Percentiles rank a stretch among this genome's conserved stretches.
These are phyloP conservation scores for Glycine tomentella DNA, from an alignment of 306 rosid genomes.

Conservation along the genomic window DNA sequence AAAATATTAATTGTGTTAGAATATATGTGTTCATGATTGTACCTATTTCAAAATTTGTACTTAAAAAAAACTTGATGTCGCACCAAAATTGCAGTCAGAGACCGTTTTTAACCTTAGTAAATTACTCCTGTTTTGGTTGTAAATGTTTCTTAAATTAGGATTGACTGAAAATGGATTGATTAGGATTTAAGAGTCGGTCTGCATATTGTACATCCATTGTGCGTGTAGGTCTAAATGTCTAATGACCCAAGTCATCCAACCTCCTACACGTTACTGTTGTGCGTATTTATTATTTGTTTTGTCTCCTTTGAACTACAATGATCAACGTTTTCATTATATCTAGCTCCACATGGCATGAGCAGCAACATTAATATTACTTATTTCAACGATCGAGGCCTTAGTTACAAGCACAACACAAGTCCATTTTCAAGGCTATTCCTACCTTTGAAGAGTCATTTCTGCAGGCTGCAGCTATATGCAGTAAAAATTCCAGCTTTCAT, in stretches of 20 bases:
- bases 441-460: conserved; percentile 36
- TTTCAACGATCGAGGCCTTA: background rate
- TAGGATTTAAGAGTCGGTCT: background rate
- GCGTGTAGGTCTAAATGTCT: background rate
- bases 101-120: no score
- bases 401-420: background rate
- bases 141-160: background rate
- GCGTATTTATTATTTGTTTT: background rate
- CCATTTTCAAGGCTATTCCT: conserved; percentile 10
- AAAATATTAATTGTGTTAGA: no score
- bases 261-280: background rate
- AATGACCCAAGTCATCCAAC: background rate
- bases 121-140: background rate
- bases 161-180: background rate
- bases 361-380: background rate
- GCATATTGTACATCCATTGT: background rate
- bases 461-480: conserved; percentile 14
- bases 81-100: background rate
- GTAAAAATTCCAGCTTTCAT: conserved; percentile 2
- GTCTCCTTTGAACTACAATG: background rate
- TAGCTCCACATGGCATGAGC: conserved; percentile 22
- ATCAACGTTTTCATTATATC: background rate
- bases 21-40: no score
- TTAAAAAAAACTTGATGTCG: no score
- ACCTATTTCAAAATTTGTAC: no score